phyloP scores from a whole-genome alignment of 148 eudicot genomes.

The Chenopodium berlandieri region DNA sequence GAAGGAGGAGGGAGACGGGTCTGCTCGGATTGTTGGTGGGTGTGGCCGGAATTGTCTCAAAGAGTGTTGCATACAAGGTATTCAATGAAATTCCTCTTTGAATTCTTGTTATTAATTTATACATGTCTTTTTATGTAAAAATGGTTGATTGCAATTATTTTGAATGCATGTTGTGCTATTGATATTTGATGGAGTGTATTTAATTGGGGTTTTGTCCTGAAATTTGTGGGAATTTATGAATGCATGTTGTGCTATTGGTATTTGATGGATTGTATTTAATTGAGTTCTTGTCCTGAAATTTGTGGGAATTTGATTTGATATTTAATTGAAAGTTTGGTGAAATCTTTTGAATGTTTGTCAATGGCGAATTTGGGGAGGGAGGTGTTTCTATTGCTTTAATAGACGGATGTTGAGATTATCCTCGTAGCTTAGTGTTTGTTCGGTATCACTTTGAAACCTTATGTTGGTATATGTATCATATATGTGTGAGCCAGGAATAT shows the following conservation, averaged over 20 bases:
- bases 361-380: background rate
- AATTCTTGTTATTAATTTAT: background rate
- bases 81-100: slow-evolving; percentile 7
- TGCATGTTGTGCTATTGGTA: background rate
- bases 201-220: background rate
- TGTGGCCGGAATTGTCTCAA: slow-evolving; percentile 93
- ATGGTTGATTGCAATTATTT: background rate
- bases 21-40: slow-evolving; percentile 39
- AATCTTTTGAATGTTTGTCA: no score
- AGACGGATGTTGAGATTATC: background rate
- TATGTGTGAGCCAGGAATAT: no score
- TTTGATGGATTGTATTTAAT: background rate
- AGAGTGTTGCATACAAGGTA: slow-evolving; percentile 85
- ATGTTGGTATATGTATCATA: no score
- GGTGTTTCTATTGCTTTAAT: background rate
- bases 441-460: no score
- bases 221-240: background rate
- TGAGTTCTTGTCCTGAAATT: background rate
- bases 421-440: background rate
- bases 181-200: background rate
- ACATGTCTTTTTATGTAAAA: no score
- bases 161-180: background rate
- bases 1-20: slow-evolving; percentile 79
- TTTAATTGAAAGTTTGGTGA: no score
- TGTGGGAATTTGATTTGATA: background rate